These are phyloP conservation scores for Craterostigma plantagineum DNA, from an alignment of 257 asterid species.

Conservation along the genomic window DNA sequence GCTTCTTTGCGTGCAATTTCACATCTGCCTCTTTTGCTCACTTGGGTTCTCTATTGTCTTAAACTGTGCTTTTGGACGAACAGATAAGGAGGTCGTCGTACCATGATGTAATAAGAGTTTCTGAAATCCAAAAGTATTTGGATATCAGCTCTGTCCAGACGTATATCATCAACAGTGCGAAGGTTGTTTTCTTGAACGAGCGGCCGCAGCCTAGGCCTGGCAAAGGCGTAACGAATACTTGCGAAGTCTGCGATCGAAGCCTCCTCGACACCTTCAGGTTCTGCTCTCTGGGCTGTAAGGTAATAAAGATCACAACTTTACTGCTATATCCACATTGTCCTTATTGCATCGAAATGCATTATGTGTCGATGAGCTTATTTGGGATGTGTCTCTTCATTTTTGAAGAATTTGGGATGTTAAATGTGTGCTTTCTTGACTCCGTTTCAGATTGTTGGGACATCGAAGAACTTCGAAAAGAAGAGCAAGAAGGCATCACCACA, in stretches of 20 bases:
- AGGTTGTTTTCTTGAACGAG: constrained; percentile 68
- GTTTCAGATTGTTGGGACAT: constrained; percentile 61
- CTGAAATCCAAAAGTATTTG: constrained; percentile 59
- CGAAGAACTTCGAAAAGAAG: constrained; percentile 22
- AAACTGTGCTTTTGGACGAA: no score
- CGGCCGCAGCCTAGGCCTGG: constrained; percentile 90
- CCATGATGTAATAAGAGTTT: constrained; percentile 76
- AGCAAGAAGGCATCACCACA: constrained; percentile 12
- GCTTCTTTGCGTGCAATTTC: constrained; percentile 1
- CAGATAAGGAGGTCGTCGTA: constrained; percentile 86
- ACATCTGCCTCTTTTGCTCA: constrained; percentile 7
- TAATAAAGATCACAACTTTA: constrained; percentile 3
- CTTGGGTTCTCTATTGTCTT: constrained; percentile 12
- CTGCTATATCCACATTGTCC: neutral
- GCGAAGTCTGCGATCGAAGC: constrained; percentile 66
- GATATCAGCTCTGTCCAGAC: constrained; percentile 67
- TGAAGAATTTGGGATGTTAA: no score
- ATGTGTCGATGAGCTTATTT: no score
- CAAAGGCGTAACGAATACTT: constrained; percentile 70
- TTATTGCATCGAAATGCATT: no score
- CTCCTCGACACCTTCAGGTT: constrained; percentile 67
- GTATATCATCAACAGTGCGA: constrained; percentile 68
- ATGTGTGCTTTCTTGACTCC: no score
- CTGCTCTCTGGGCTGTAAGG: constrained; percentile 97
- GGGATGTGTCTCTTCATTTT: no score